Evolutionary conservation across 2,329 filamentous ascomycete genomes (phyloP).

Genomic region (Penicillium griseofulvum): DNA sequence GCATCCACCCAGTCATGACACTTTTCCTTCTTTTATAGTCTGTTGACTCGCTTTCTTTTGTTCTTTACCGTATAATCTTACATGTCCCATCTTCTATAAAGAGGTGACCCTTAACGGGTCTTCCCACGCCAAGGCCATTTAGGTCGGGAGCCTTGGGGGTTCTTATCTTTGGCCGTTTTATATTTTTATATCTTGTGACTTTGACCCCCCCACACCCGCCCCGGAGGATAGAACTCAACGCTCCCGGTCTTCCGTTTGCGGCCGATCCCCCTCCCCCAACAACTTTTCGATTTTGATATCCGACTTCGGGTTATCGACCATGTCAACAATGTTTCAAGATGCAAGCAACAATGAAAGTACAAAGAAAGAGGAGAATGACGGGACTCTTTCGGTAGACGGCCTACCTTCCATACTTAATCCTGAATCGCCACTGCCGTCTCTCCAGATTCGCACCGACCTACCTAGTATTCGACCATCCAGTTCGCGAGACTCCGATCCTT

Average conservation of each 20-base stretch:
- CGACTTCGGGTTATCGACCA: slow-evolving; percentile 3
- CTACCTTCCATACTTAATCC: slow-evolving; percentile 12
- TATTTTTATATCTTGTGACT: neutral
- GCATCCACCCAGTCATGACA: slow-evolving; percentile 2
- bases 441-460: slow-evolving; percentile 40
- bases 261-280: neutral
- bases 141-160: neutral
- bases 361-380: neutral
- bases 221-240: neutral
- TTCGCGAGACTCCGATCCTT: slow-evolving; percentile 34
- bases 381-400: slow-evolving; percentile 10
- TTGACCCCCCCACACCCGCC: slow-evolving; percentile 1
- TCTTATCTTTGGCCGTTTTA: slow-evolving; percentile 5
- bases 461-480: slow-evolving; percentile 25
- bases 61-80: neutral
- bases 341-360: slow-evolving; percentile 12
- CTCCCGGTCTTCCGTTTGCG: slow-evolving; percentile 6
- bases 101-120: slow-evolving; percentile 22
- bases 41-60: slow-evolving; percentile 1
- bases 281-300: neutral
- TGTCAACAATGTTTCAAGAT: slow-evolving; percentile 10
- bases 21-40: neutral
- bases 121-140: slow-evolving; percentile 19
- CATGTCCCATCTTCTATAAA: neutral
- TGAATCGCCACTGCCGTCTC: slow-evolving; percentile 24